Base-by-base conservation (phyloP, 768 basidiomycete genomes). In the Serendipita sp. region DNA sequence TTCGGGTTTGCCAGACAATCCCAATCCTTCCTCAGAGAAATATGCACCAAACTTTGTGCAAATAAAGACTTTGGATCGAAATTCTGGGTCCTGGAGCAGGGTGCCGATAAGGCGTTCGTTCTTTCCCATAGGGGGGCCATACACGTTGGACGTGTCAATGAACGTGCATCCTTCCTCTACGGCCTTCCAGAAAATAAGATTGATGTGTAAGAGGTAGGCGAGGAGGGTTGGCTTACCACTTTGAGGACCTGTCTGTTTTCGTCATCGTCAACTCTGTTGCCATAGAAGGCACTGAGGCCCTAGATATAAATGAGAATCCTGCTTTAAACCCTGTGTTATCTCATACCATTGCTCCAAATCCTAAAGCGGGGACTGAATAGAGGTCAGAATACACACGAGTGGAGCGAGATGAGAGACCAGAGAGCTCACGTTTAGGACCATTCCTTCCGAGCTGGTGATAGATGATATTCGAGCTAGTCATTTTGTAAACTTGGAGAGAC, bases 1-100 rank as follows among this genome's bases (percentile, higher is more conserved):
- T 31, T 63, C 68, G n/a, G 68, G 68, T 15, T 62, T 37, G 46
- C 66, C 68, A 66, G 16, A 37, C 16, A 66, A 29, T 8, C 4
- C 6, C 10, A 10, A n/a, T 10, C 18, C 33, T 10, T 2, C 44
- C 13, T 10, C 10, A 11, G 52, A 13, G 52, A 15, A 13, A 16
- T n/a, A 15, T 13, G 44, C 18, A n/a, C 52, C 52, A 27, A 53
- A 53, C 27, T 53, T 53, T 13, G 52, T 53, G 52, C 52, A 53
- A 53, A 53, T 53, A 2, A 53, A 53, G 52, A 53, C 52, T 27
- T 53, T 53, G 13, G 52, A 15, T 11, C 52, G 52, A 13, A 53
- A 53, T 31, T 53, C 52, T 11, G 52, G 52, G 23, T 53, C 52
- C 52, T 53, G 16, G 29, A 53, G 13, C 29, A 53, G 15, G 52